Base-by-base conservation (phyloP, 192 early-diverging fungal species). In the Podila clonocystis region DNA sequence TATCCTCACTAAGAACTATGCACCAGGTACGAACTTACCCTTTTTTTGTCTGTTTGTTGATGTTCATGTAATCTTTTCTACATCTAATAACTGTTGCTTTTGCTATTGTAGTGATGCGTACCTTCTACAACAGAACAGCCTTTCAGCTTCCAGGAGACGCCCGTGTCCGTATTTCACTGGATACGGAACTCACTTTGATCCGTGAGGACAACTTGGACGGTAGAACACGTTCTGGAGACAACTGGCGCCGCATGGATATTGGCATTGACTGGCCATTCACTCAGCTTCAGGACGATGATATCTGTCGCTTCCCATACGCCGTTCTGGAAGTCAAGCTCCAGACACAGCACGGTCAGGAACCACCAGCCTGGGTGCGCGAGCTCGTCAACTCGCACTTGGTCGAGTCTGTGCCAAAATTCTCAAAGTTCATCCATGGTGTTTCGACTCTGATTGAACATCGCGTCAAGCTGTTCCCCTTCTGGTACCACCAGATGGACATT, bases 81-180 rank as follows among this genome's bases (percentile, higher is more conserved):
- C 52, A 24, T 26, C 24, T 26, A 55, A 55, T 4, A 17, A n/a
- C 52, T 55, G 17, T 52, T n/a, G 17, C 22, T 24, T 24, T 55
- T n/a, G 4, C 1, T 60, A 8, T 89, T 57, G 84, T 73, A 87
- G 90, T 94, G 8, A 86, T 98, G 76, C 92, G 98, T 45, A 96
- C 96, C 1, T 97, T 98, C 78, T 99, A 99, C 87, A 98, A 98
- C 82, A 92, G 98, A 73, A 98, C 97, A 26, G 98, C 98, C 26
- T 99, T 99, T 89, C 98, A 99, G 83, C 82, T 99, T 34, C 98
- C 98, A 13, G 98, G 96, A 61, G 98, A 99, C 87, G 95, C 97
- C 9, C 91, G 96, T 60, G 98, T 99, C 48, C 93, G 98, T 73
- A 98, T 99, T 61, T 95, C 93, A 63, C 89, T 99, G n/a, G 98